Percentiles rank a stretch among this genome's conserved stretches.
These are phyloP conservation scores for Luzula sylvatica DNA, from an alignment of 176 grass and related monocot genomes.

Conservation along the genomic window DNA sequence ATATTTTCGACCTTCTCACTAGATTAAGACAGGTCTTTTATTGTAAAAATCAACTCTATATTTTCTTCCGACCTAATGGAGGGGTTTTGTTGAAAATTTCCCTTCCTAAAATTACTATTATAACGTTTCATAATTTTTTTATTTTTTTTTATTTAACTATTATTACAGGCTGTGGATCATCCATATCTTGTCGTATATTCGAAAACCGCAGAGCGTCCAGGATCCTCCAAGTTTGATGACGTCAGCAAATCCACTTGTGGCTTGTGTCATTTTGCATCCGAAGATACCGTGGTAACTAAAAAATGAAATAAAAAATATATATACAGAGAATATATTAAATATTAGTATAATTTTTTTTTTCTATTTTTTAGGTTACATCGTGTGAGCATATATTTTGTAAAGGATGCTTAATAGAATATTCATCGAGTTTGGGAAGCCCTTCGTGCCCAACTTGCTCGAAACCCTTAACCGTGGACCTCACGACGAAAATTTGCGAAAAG, in stretches of 20 bases:
- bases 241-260: slow-evolving; percentile 41
- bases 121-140: too few species aligned
- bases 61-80: too few species aligned
- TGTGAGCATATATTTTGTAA: slow-evolving; percentile 92
- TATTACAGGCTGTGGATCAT: slow-evolving; percentile 83
- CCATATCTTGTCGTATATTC: slow-evolving; percentile 93
- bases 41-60: too few species aligned
- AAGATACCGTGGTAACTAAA: slow-evolving; percentile 87
- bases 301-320: too few species aligned
- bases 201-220: slow-evolving; percentile 35
- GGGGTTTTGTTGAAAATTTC: too few species aligned
- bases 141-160: slow-evolving; percentile 8
- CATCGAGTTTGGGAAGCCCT: slow-evolving; percentile 50
- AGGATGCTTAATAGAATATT: slow-evolving; percentile 67
- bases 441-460: slow-evolving; percentile 71
- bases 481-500: slow-evolving; percentile 29
- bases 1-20: slow-evolving; percentile 96
- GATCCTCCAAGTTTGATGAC: slow-evolving; percentile 26
- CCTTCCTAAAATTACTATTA: slow-evolving; percentile 3
- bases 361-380: slow-evolving; percentile 52
- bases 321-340: too few species aligned
- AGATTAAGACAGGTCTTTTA: slow-evolving; percentile 95
- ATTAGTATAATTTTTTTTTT: neutral
- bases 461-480: slow-evolving; percentile 77
- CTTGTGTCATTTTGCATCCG: slow-evolving; percentile 49